Evolutionary conservation across 305 asterid genomes (phyloP).

Genomic region (Vinca major): DNA sequence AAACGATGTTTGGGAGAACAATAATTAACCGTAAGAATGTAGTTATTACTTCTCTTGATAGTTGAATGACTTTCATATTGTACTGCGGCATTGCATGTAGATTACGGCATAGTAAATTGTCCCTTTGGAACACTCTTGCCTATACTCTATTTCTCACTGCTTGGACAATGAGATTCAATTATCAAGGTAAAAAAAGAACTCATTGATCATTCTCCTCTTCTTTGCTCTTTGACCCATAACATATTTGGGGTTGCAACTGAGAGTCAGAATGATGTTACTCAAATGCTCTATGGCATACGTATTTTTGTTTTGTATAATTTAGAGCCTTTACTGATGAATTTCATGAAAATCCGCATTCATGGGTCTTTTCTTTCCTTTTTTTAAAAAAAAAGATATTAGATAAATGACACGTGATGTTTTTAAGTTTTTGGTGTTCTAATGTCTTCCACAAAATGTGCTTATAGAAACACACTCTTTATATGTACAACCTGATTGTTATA

Average conservation of each 20-base stretch:
- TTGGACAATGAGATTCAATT: too few species aligned
- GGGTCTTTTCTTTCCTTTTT: background rate
- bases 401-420: background rate
- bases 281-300: background rate
- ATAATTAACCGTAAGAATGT: background rate
- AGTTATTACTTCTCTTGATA: background rate
- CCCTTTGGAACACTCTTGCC: background rate
- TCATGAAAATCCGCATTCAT: background rate
- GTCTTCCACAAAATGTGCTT: background rate
- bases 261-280: background rate
- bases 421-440: background rate
- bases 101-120: background rate
- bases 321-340: background rate
- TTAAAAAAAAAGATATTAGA: background rate
- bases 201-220: background rate
- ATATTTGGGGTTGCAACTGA: background rate
- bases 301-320: background rate
- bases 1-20: background rate
- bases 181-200: too few species aligned
- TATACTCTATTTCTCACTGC: too few species aligned
- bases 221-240: background rate
- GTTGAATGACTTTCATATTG: background rate
- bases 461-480: background rate
- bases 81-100: background rate
- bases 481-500: background rate